Conservation (phyloP, 2,329 filamentous ascomycete genomes). For the Trichoderma citrinoviride region DNA sequence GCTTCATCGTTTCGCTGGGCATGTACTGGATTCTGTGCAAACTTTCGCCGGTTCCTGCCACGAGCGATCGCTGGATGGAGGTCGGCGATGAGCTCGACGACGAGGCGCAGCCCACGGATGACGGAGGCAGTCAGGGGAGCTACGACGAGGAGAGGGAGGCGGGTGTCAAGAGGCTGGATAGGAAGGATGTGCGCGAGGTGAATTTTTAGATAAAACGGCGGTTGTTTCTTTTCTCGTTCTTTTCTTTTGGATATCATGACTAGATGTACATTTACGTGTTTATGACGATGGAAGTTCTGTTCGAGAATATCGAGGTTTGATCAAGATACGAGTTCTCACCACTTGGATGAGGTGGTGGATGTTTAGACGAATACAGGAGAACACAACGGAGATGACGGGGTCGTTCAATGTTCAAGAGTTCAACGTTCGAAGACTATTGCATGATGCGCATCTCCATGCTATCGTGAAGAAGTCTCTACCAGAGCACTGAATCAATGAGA, state of each 20-base stretch:
- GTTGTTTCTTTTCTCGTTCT: neutral
- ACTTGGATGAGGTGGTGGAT: too few relatives aligned
- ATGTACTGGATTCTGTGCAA: constrained; percentile 71
- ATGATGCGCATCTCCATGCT: too few relatives aligned
- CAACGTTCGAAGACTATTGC: too few relatives aligned
- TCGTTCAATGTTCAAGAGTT: too few relatives aligned
- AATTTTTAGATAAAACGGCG: neutral
- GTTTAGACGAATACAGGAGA: neutral
- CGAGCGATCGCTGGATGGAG: constrained; percentile 74
- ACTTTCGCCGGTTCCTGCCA: constrained; percentile 69
- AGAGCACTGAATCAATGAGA: too few relatives aligned
- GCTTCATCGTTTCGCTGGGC: constrained; percentile 66
- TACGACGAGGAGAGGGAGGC: constrained; percentile 18
- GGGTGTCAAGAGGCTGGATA: neutral
- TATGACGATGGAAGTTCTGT: neutral
- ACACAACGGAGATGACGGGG: too few relatives aligned
- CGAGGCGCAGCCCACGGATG: constrained; percentile 50
- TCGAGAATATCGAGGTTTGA: neutral
- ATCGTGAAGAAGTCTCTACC: too few relatives aligned
- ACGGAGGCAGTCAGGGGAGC: constrained; percentile 38
- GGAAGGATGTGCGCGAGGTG: constrained; percentile 1
- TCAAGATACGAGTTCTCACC: neutral
- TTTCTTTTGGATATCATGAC: neutral
- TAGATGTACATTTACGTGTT: neutral
- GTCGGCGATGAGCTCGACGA: constrained; percentile 63